Base-by-base conservation (phyloP, 139 green algal genomes). In the Chlorella sp. region DNA sequence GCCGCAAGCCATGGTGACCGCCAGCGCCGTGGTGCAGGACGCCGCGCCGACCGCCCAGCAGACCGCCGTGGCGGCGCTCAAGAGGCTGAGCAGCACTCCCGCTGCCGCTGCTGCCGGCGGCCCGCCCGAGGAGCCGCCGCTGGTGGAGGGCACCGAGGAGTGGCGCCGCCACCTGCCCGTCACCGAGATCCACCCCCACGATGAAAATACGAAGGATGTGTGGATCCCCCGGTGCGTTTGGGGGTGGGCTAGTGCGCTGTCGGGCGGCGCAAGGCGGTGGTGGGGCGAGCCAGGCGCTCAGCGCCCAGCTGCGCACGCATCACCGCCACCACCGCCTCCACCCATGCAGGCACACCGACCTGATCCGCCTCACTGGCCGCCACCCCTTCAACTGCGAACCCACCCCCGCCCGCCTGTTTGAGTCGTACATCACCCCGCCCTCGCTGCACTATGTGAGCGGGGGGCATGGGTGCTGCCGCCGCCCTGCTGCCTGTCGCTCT, bases 361-460 rank as follows among this genome's bases (percentile, higher is more conserved):
- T 99, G 38, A 88, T 99, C 69, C 94, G 97, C 43, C 93, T 99
- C 5, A 99, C 97, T 0, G 95, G 94, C 9, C 86, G 95, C 28
- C 97, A 99, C 87, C 97, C 97, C 0, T 95, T 99, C 87, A 99
- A 99, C 92, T 95, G 92, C 87, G 97, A 99, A 92, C 93, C 97
- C 26, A 93, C 92, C 22, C 94, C 97, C 43, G 40, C 92, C 16
- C 86, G 87, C n/a, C 91, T 99, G 16, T 94, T 98, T 86, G 76
- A 94, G 34, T 44, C 72, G 41, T 93, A 91, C 56, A 94, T 99
- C 84, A 99, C 97, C 0, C 94, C 96, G 0, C 90, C 92, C 19
- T 90, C 90, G 14, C 90, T 99, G 30, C 96, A 98, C 89, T 94
- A 92, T 60, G 92, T 60, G 51, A 16, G 51, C 46, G 22, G 51